phyloP scores from a whole-genome alignment of 2,329 filamentous ascomycete species.

The Xylaria sp. region DNA sequence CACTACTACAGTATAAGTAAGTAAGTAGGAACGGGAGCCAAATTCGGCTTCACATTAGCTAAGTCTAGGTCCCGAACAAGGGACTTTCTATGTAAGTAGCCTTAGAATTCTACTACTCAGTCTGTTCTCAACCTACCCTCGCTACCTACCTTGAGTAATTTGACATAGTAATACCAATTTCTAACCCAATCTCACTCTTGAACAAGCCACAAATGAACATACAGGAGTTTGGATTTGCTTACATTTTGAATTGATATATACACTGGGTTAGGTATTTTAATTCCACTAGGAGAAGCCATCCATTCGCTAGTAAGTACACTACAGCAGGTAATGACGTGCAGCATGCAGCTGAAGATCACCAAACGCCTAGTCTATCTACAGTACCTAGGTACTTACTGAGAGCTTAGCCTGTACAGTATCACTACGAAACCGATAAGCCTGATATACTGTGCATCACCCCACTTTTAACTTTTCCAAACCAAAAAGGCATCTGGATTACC shows the following conservation, averaged over 20 bases:
- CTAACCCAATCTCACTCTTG: no score
- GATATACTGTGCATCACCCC: conserved; percentile 22
- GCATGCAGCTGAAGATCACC: background rate
- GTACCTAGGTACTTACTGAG: background rate
- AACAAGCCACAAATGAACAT: no score
- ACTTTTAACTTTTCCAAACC: conserved; percentile 30
- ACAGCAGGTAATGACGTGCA: conserved; percentile 21
- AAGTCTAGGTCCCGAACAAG: background rate
- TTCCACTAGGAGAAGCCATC: background rate
- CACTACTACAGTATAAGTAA: no score
- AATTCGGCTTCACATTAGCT: background rate
- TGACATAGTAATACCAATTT: no score
- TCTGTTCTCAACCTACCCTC: no score
- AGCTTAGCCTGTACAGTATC: conserved; percentile 12
- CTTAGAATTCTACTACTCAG: background rate
- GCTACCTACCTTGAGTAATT: no score
- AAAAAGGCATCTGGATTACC: background rate
- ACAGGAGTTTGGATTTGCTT: background rate
- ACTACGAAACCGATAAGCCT: conserved; percentile 12
- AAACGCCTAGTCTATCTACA: background rate
- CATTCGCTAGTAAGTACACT: background rate
- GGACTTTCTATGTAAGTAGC: background rate
- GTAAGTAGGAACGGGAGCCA: background rate
- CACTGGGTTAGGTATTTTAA: background rate
- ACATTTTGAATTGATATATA: background rate